Evolutionary conservation across 208 protist genomes (phyloP).

Genomic region (Wallacemonas rigidus): DNA sequence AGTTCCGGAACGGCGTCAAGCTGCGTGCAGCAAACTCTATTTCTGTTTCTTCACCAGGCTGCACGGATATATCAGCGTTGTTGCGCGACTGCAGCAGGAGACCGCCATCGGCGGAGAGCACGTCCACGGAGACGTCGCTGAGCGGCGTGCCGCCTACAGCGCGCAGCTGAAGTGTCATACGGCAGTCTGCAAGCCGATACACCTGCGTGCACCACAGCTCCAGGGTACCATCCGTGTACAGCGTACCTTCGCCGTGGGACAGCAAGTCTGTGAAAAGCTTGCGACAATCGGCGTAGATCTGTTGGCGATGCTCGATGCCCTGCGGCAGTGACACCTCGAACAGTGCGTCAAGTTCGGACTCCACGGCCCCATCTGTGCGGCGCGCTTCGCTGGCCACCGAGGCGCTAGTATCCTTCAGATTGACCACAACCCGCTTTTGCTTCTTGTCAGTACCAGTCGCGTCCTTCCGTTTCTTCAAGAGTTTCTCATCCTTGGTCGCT

Average conservation of each 20-base stretch:
- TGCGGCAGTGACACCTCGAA: conserved; percentile 28
- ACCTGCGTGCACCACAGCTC: conserved; percentile 57
- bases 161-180: conserved; percentile 37
- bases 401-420: conserved; percentile 14
- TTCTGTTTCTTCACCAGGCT: conserved; percentile 9
- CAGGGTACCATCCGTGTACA: conserved; percentile 54
- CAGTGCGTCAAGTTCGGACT: conserved; percentile 30
- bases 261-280: conserved; percentile 39
- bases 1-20: conserved; percentile 48
- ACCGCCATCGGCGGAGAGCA: conserved; percentile 47
- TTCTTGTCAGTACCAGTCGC: conserved; percentile 8
- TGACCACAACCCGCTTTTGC: not conserved
- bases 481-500: conserved; percentile 15
- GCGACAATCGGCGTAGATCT: conserved; percentile 34
- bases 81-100: conserved; percentile 65
- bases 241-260: conserved; percentile 19
- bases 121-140: conserved; percentile 36
- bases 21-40: conserved; percentile 76
- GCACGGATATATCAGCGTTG: conserved; percentile 25
- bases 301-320: conserved; percentile 36
- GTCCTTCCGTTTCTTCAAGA: conserved; percentile 1
- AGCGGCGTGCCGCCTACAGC: conserved; percentile 32
- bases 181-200: conserved; percentile 51
- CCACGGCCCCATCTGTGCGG: conserved; percentile 7
- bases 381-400: not conserved